Evolutionary conservation across 495 filamentous ascomycete species (phyloP), one percentile per base, ranked within the genome.

Genomic region (Lasiosphaeria miniovina): DNA sequence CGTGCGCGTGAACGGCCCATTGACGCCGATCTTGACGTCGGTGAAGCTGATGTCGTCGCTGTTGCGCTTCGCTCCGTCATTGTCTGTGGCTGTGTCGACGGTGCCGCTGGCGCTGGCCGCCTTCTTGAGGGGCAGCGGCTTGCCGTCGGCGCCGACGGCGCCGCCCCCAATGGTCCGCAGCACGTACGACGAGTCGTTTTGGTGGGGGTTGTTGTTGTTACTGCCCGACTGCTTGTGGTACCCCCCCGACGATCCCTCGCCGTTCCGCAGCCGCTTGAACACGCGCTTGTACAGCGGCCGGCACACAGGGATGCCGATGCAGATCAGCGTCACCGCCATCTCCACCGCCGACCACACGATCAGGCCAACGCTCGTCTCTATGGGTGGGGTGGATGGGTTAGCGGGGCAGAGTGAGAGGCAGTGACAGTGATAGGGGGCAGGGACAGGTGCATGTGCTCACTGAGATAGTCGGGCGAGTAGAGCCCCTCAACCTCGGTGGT

Each of bases 271-370:
- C 33, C 49, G 41, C 0, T 53, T 1, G 46, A 55, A 43, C n/a
- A 59, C 34, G 48, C 54, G 40, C 49, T 58, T 58, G 57, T 63
- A 65, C 3, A 70, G 40, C 3, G 68, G 65, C 0, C 61, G 40
- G 1, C 54, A 35, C 11, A 70, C 65, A 0, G 68, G 65, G 35
- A 70, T 64, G 17, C 65, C 65, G 43, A 65, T 65, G 63, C 68
- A 70, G 31, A 70, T 49, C 63, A 68, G 58, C 24, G 68, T 70
- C 31, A 67, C 55, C 46, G 62, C 65, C 0, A 64, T 60, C 51
- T 70, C 68, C 38, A 62, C 60, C 7, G 63, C 58, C 3, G 60
- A 67, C 65, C 65, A 70, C 4, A 68, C 52, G 40, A 70, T 64
- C 5, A 70, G 58, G 36, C 59, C 57, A 36, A 71, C 61, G 6